phyloP scores from a whole-genome alignment of 768 basidiomycete species.

The Amanita phalloides region DNA sequence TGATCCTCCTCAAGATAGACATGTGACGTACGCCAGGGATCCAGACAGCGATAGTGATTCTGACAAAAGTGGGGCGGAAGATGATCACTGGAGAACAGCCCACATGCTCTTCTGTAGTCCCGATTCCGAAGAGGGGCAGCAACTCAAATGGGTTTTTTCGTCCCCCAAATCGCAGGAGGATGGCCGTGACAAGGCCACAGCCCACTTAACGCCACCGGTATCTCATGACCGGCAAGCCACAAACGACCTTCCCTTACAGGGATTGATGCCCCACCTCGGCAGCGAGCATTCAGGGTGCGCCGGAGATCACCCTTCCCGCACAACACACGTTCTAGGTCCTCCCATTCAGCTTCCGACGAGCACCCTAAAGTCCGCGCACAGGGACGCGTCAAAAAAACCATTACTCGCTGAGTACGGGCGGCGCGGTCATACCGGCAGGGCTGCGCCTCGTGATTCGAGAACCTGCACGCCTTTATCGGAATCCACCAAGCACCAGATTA shows the following conservation, averaged over 20 bases:
- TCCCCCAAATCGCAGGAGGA: slow-evolving; percentile 10
- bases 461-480: neutral
- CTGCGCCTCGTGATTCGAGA: neutral
- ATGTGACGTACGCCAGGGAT: slow-evolving; percentile 9
- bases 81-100: slow-evolving; percentile 46
- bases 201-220: neutral
- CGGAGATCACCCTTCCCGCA: neutral
- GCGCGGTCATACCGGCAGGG: neutral
- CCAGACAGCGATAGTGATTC: slow-evolving; percentile 20
- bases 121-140: neutral
- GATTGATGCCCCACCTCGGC: neutral
- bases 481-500: neutral
- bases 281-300: neutral
- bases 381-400: too few relatives aligned
- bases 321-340: neutral
- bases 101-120: slow-evolving; percentile 38
- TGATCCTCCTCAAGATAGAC: neutral
- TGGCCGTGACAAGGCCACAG: neutral
- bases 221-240: neutral
- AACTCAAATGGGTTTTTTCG: slow-evolving; percentile 3
- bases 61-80: slow-evolving; percentile 27
- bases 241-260: neutral
- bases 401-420: neutral
- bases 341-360: neutral
- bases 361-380: neutral